A percentile compares a stretch with the other conserved stretches of the same genome.
Conservation (phyloP, 2,329 filamentous ascomycete species). For the Lecanosticta acicola region DNA sequence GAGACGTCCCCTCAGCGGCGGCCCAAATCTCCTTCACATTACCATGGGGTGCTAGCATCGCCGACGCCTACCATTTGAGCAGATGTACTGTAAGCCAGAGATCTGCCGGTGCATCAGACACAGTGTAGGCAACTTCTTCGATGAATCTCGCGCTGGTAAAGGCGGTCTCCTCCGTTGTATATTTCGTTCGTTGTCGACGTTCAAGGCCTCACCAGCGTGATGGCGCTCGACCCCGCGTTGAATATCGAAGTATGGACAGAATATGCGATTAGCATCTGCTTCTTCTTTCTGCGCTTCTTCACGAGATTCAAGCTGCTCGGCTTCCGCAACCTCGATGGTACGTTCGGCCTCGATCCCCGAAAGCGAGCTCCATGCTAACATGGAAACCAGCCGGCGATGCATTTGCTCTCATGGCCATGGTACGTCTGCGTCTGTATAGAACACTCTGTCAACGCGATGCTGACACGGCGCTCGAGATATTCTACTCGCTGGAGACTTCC, state of each 20-base stretch:
- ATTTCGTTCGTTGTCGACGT: background rate
- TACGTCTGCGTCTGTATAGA: too few species aligned
- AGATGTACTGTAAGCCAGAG: too few species aligned
- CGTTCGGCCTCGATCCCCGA: background rate
- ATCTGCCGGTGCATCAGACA: too few species aligned
- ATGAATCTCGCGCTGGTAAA: too few species aligned
- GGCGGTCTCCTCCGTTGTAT: too few species aligned
- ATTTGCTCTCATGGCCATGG: conserved; percentile 14
- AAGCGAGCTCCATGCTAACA: background rate
- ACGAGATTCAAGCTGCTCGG: conserved; percentile 13
- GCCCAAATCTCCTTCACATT: background rate
- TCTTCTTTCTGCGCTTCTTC: conserved; percentile 12
- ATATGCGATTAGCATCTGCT: conserved; percentile 12
- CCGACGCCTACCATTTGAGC: too few species aligned
- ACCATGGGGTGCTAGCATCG: background rate
- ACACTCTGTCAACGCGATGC: too few species aligned
- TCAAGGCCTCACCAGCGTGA: background rate
- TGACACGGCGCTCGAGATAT: conserved; percentile 1
- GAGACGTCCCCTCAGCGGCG: too few species aligned
- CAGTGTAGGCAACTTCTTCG: too few species aligned
- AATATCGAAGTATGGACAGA: conserved; percentile 11
- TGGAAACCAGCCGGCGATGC: conserved; percentile 7
- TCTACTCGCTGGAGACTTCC: conserved; percentile 14
- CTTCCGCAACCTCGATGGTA: conserved; percentile 11
- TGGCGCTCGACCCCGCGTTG: background rate